Percentiles rank a stretch among this genome's conserved stretches.
phyloP scores from a whole-genome alignment of 2,329 filamentous ascomycete species.

The Pezicula neosporulosa region DNA sequence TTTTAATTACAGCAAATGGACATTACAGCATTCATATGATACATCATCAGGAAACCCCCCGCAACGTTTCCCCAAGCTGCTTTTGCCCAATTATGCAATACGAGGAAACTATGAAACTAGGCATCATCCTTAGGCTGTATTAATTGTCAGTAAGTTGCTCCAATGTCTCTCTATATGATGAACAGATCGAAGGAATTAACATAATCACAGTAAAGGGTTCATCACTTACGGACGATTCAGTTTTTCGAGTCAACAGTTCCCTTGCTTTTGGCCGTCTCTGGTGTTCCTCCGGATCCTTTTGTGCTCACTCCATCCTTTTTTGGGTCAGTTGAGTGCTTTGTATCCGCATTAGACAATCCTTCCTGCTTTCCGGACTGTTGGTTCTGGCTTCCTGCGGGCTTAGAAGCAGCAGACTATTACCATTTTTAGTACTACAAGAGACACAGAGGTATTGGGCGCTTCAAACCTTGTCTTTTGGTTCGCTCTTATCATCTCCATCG shows the following conservation, averaged over 20 bases:
- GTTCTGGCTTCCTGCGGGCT: conserved; percentile 30
- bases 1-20: no score
- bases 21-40: no score
- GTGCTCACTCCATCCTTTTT: conserved; percentile 41
- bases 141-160: no score
- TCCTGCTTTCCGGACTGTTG: conserved; percentile 49
- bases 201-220: no score
- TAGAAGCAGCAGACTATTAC: conserved; percentile 20
- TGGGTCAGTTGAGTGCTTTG: conserved; percentile 43
- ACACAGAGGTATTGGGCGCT: not conserved
- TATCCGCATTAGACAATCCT: conserved; percentile 47
- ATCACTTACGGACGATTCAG: no score
- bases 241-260: conserved; percentile 38
- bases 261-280: conserved; percentile 51
- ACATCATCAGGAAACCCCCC: no score
- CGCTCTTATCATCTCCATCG: conserved; percentile 11
- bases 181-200: not conserved
- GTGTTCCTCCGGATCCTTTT: conserved; percentile 50
- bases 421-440: conserved; percentile 6
- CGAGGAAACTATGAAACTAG: no score
- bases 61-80: no score
- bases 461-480: conserved; percentile 19
- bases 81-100: no score
- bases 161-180: not conserved
- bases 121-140: no score